These are phyloP conservation scores for Salix udensis DNA, from an alignment of 345 rosid species.

Conservation along the genomic window DNA sequence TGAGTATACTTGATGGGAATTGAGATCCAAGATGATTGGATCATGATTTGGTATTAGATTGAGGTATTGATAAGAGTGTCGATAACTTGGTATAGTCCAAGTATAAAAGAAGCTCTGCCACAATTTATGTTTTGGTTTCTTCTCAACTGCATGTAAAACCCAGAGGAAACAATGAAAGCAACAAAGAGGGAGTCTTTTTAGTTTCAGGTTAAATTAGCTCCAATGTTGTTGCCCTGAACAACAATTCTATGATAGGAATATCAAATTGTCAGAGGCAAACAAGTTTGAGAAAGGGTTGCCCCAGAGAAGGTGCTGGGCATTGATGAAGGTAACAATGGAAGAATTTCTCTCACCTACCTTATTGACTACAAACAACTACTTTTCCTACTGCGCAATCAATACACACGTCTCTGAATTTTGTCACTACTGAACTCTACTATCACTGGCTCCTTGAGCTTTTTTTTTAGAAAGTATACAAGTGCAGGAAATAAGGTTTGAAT, in stretches of 20 bases:
- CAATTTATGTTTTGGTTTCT: constrained; percentile 8
- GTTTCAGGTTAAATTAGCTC: not conserved
- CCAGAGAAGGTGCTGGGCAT: not conserved
- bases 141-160: constrained; percentile 20
- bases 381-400: not conserved
- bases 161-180: not conserved
- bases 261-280: not conserved
- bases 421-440: not conserved
- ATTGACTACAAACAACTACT: not conserved
- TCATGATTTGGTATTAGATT: too few species aligned
- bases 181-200: not conserved
- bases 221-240: not conserved
- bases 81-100: too few species aligned
- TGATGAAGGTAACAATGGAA: not conserved
- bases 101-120: too few species aligned
- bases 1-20: too few species aligned
- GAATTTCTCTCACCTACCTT: not conserved
- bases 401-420: not conserved
- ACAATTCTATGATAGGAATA: not conserved
- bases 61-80: too few species aligned
- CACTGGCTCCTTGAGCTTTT: not conserved
- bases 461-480: too few species aligned
- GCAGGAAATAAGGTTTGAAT: not conserved
- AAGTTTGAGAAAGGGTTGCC: constrained; percentile 5
- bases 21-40: too few species aligned